Evolutionary conservation across 768 basidiomycete genomes (phyloP).

Genomic region (Xerocomellus intermedius): DNA sequence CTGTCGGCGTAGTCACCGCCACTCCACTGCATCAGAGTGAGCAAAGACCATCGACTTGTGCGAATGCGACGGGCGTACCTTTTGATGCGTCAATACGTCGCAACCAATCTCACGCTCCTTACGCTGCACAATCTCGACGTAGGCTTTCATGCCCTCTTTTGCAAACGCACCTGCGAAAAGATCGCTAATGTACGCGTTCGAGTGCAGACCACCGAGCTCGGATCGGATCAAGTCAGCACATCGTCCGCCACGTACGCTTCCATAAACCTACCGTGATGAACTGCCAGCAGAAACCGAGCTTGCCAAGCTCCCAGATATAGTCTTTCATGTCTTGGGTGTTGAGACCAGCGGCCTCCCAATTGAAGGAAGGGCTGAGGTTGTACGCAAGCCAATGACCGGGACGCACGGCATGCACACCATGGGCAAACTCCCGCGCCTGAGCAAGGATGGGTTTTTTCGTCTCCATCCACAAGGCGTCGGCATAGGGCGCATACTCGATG

Average conservation of each 20-base stretch:
- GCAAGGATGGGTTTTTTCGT: slow-evolving; percentile 91
- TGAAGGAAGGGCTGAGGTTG: slow-evolving; percentile 92
- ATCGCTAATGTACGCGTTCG: slow-evolving; percentile 96
- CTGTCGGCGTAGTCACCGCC: slow-evolving; percentile 93
- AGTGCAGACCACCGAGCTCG: slow-evolving; percentile 94
- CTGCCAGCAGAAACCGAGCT: slow-evolving; percentile 97
- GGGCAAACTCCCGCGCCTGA: slow-evolving; percentile 90
- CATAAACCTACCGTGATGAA: slow-evolving; percentile 85
- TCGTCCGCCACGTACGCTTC: neutral
- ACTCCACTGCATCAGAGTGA: slow-evolving; percentile 65
- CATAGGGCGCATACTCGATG: slow-evolving; percentile 90
- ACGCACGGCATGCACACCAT: slow-evolving; percentile 76
- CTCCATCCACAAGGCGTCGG: slow-evolving; percentile 94
- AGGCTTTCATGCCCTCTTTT: slow-evolving; percentile 98
- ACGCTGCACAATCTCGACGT: slow-evolving; percentile 91
- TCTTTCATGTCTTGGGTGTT: slow-evolving; percentile 80
- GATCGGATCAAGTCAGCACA: slow-evolving; percentile 2
- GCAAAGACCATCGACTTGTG: slow-evolving; percentile 12
- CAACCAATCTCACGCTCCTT: slow-evolving; percentile 91
- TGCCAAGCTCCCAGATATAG: slow-evolving; percentile 91
- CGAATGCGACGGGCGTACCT: slow-evolving; percentile 46
- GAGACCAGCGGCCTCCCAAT: slow-evolving; percentile 93
- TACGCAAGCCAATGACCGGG: slow-evolving; percentile 96
- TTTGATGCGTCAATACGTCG: slow-evolving; percentile 97
- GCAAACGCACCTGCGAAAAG: slow-evolving; percentile 86